Percentiles rank a stretch among this genome's conserved stretches.
Conservation (phyloP, 805 yeast genomes). For the Maudiozyma turicensis region DNA sequence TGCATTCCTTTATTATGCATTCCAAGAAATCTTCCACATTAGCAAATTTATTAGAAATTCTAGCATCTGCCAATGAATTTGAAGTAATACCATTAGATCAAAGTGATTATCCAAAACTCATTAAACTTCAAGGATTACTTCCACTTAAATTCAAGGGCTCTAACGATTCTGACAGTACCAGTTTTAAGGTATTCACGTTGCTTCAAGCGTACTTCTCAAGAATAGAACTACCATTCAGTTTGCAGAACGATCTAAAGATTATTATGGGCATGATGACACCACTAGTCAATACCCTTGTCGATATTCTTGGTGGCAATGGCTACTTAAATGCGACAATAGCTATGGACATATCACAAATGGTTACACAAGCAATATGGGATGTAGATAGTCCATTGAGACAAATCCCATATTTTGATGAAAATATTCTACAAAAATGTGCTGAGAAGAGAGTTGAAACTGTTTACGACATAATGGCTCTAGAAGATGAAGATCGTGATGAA, state of each 20-base stretch:
- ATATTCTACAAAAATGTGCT: conserved; percentile 44
- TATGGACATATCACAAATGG: conserved; percentile 84
- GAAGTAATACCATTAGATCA: conserved; percentile 54
- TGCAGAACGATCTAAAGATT: conserved; percentile 44
- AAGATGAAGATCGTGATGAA: conserved; percentile 61
- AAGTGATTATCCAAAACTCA: conserved; percentile 44
- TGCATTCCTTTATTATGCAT: conserved; percentile 47
- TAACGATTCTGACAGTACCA: conserved; percentile 36
- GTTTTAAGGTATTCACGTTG: conserved; percentile 61
- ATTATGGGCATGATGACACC: conserved; percentile 43
- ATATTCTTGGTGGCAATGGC: conserved; percentile 73
- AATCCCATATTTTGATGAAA: conserved; percentile 53
- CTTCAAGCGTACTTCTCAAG: conserved; percentile 78
- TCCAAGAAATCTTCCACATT: conserved; percentile 48
- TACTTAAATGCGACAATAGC: conserved; percentile 65
- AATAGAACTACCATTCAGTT: conserved; percentile 48
- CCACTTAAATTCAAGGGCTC: conserved; percentile 47
- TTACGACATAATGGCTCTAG: conserved; percentile 64
- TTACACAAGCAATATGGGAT: conserved; percentile 80
- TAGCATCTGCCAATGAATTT: conserved; percentile 65
- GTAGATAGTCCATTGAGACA: conserved; percentile 71
- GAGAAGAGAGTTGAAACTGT: conserved; percentile 55
- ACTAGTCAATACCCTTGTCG: conserved; percentile 59
- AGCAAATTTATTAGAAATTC: conserved; percentile 50
- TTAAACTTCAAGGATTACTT: conserved; percentile 43